These are phyloP conservation scores for Talaromyces islandicus DNA, from an alignment of 2,329 filamentous ascomycete species.

Conservation along the genomic window DNA sequence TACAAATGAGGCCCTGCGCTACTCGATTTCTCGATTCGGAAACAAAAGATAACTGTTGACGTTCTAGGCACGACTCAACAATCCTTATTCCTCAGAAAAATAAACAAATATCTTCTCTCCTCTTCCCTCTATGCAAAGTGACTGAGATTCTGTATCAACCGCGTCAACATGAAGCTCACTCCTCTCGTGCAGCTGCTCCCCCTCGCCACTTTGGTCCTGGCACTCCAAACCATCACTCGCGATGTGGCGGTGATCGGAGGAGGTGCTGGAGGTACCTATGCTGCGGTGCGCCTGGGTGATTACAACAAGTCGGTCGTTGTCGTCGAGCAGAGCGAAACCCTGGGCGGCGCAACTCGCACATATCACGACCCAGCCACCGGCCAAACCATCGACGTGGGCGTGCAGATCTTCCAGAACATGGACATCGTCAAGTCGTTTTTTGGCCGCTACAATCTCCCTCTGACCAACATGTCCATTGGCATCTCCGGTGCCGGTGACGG, in stretches of 20 bases:
- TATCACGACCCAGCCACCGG: conserved; percentile 17
- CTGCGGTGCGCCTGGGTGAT: conserved; percentile 22
- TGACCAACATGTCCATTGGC: not conserved
- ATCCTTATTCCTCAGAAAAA: too few species aligned
- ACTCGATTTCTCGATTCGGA: not conserved
- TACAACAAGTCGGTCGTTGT: conserved; percentile 19
- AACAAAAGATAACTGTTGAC: not conserved
- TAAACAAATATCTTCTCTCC: not conserved
- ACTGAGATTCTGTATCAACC: not conserved
- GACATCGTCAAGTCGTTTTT: conserved; percentile 18
- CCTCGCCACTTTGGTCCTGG: not conserved
- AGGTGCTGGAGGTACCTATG: conserved; percentile 23
- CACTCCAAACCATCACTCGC: conserved; percentile 7
- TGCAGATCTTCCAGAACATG: conserved; percentile 19
- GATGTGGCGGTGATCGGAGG: conserved; percentile 26
- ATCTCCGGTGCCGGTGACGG: not conserved
- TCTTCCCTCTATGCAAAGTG: too few species aligned
- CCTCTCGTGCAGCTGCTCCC: not conserved
- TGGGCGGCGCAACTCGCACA: conserved; percentile 24
- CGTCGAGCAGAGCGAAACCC: conserved; percentile 18
- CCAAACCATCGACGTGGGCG: conserved; percentile 22
- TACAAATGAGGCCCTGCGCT: not conserved
- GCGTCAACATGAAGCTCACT: not conserved
- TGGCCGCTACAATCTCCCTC: conserved; percentile 1
- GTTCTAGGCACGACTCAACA: not conserved